Base-by-base conservation (phyloP, 108 stramenopile species). In the Fragilariopsis cylindrus region DNA sequence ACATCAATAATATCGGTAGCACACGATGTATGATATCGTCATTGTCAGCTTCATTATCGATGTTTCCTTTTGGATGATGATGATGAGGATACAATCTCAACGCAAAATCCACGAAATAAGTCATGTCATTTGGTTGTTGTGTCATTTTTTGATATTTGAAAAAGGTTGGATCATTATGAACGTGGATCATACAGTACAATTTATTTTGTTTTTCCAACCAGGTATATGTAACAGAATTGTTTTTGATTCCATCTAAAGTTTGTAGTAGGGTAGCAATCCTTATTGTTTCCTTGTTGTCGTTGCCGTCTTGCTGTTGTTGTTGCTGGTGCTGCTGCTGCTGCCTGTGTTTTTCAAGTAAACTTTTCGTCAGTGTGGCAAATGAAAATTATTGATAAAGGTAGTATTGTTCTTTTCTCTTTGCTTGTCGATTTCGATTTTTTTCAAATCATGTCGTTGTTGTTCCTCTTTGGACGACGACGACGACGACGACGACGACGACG, bases 101-200 rank as follows among this genome's bases (percentile, higher is more conserved):
- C 71, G 21, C 77, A 78, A 67, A 95, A 95, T 39, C 94, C 94
- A 48, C 94, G 91, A 73, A 88, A 95, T 16, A 95, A 83, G 81
- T 69, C 89, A 95, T 87, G 16, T 68, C 85, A 21, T 63, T 73
- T 5, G 48, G 66, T 9, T 57, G 16, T 62, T 69, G 65, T 30
- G 30, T 30, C 15, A 65, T 53, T 15, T 48, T 70, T 58, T 83
- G 72, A 45, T 65, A 87, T 52, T 86, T 82, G 41, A 75, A 70
- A 81, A 91, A 91, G 3, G 90, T 85, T 30, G 68, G 58, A 82
- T 95, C 94, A 45, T 85, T 70, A 48, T 76, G 44, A 9, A 95
- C 79, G 57, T 92, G 88, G 74, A 95, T 68, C 15, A 84, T 87
- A 49, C 84, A 87, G 2, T 92, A 66, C 72, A 55, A 84, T 19